Evolutionary conservation across 192 early-diverging fungal genomes (phyloP), one percentile per base, ranked within the genome.

Genomic region (Gryganskiella cystojenkinii): DNA sequence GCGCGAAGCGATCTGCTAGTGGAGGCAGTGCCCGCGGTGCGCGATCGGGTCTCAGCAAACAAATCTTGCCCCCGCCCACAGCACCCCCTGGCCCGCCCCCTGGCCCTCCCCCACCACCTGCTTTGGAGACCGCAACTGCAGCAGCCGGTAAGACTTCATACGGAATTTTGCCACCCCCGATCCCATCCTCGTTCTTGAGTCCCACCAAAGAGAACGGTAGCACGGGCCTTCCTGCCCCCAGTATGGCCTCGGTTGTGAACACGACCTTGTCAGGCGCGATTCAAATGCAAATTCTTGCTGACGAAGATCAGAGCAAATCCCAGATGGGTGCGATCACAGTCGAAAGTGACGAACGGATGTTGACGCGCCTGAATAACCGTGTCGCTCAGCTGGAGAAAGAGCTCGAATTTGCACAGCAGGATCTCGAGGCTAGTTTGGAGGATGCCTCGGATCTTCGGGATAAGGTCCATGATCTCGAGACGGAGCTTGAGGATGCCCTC

Each of bases 391-490:
- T 78, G 27, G 74, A 78, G 56, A 68, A 54, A 40, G 74, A 78
- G 15, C 74, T 78, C 22, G 74, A 78, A 14, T 78, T 69, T 64
- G 74, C 74, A 8, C 74, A 69, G 10, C 74, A 69, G 17, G 74
- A 78, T 49, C 28, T 78, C 0, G 74, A 78, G 7, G 43, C 56
- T 11, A 69, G 67, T 22, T 52, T 64, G 40, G 74, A 78, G 27
- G 74, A 78, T 19, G 46, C 61, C 0, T 5, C 50, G 7, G 56
- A 64, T 14, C 56, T 69, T 19, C 65, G 68, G 25, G 68, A 56
- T 56, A 68, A 69, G 67, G 55, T 78, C 19, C 65, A 56, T 11
- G 74, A 69, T 22, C 28, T 78, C 47, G 74, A 78, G 52, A 51
- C 49, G 3, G 74, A 69, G 30, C 6, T 76, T 25, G 53, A 68